phyloP scores from a whole-genome alignment of 495 filamentous ascomycete species.

The Xylaria telfairii region DNA sequence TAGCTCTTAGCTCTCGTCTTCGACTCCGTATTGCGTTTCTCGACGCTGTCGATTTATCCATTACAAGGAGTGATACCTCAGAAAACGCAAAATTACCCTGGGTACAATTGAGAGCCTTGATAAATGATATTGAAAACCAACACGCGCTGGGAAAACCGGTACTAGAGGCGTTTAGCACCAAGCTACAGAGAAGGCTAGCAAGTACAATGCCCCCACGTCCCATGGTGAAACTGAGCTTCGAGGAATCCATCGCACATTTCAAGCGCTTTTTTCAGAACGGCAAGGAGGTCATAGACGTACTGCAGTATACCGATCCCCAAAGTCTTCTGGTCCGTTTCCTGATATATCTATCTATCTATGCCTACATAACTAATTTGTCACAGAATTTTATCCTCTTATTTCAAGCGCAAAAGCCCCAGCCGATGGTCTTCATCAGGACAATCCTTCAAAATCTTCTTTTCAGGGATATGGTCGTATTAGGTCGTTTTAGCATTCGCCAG shows the following conservation, averaged over 20 bases:
- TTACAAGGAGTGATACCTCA: conserved; percentile 47
- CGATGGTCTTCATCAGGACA: conserved; percentile 82
- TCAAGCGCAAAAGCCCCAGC: conserved; percentile 79
- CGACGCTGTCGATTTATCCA: conserved; percentile 51
- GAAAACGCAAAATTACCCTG: conserved; percentile 54
- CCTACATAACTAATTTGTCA: conserved; percentile 13
- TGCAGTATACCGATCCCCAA: conserved; percentile 70
- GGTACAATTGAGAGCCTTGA: conserved; percentile 51
- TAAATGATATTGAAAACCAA: conserved; percentile 61
- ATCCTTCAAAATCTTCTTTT: conserved; percentile 80
- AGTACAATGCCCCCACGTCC: conserved; percentile 93
- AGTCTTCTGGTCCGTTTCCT: conserved; percentile 63
- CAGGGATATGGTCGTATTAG: conserved; percentile 69
- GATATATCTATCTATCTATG: conserved; percentile 5
- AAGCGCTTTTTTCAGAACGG: conserved; percentile 75
- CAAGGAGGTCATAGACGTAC: conserved; percentile 68
- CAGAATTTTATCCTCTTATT: conserved; percentile 74
- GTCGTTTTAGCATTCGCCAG: conserved; percentile 69
- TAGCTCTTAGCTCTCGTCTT: conserved; percentile 68
- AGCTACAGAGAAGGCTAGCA: conserved; percentile 85
- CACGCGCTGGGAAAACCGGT: conserved; percentile 68
- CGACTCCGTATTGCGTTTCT: conserved; percentile 70
- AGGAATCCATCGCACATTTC: conserved; percentile 73
- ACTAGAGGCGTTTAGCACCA: conserved; percentile 81
- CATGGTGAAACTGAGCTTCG: conserved; percentile 76